A percentile compares a stretch with the other conserved stretches of the same genome.
These are phyloP conservation scores for Poteriospumella lacustris DNA, from an alignment of 108 stramenopile genomes.

Conservation along the genomic window DNA sequence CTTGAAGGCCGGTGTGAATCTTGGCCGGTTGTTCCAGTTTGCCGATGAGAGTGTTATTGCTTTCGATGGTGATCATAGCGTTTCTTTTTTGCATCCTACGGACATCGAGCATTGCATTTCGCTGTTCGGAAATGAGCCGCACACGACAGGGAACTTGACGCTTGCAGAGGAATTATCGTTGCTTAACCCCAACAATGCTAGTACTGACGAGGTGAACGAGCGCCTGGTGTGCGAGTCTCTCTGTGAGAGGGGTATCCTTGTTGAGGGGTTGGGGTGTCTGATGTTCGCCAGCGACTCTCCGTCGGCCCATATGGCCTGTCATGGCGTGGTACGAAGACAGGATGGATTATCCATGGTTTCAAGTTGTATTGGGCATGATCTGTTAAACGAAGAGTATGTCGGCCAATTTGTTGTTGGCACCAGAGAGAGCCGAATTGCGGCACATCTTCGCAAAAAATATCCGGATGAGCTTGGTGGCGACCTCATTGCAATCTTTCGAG, in stretches of 20 bases:
- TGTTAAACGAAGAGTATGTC: background rate
- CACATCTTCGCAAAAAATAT: background rate
- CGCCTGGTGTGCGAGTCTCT: conserved; percentile 4
- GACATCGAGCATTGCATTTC: conserved; percentile 3
- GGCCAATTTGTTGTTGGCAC: background rate
- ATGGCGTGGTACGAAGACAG: conserved; percentile 5
- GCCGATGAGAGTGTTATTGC: background rate
- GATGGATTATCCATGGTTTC: too few species aligned
- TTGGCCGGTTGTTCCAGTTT: background rate
- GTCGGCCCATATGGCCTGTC: background rate
- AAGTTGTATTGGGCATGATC: too few species aligned
- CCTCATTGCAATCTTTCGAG: conserved; percentile 1
- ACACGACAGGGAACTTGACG: background rate
- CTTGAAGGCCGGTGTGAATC: background rate
- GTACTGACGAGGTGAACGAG: conserved; percentile 18
- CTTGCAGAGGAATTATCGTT: conserved; percentile 1
- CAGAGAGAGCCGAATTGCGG: background rate
- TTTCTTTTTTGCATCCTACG: background rate
- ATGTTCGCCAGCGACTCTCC: background rate
- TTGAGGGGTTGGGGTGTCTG: background rate
- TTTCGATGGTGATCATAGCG: background rate
- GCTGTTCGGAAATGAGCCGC: background rate
- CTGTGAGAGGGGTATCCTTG: background rate
- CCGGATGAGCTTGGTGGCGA: conserved; percentile 15
- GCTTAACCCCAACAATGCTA: conserved; percentile 7